Evolutionary conservation across 2,329 filamentous ascomycete genomes (phyloP), one percentile per base, ranked within the genome.

Genomic region (Calonectria hongkongensis): DNA sequence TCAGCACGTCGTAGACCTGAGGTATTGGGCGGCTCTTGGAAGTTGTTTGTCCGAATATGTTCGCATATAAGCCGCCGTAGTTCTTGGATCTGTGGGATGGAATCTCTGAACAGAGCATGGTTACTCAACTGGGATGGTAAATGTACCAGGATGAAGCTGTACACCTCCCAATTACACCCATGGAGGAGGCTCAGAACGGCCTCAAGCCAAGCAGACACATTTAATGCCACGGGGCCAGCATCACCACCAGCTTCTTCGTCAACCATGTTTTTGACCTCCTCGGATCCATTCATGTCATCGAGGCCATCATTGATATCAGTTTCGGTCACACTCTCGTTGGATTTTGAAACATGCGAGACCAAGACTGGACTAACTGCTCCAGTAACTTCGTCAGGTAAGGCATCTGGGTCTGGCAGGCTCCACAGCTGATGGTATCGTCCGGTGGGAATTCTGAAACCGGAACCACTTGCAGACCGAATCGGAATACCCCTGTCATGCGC

Each of bases 121-220:
- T 99, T 99, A 82, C 93, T 94, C 27, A 99, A 88, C 79, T 98
- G 96, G 33, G 94, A 93, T 1, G 95, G 94, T 12, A 98, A 86
- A 82, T 98, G 94, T 7, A 95, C 94, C 36, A 99, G 87, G 21
- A 96, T 90, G 81, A 96, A 98, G 83, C 95, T 96, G 86, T 98
- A 98, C 1, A 98, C 87, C 81, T 98, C 95, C 96, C 96, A 98
- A 74, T 97, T 93, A 60, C 91, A 90, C 48, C 93, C 94, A 68
- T 92, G 89, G 51, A 98, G 85, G n/a, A 97, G 86, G n/a, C 88
- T 88, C 30, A 95, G 90, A 45, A 97, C 88, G 13, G 92, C 89
- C 74, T 96, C 94, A n/a, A 98, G 88, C 94, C 95, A 98, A 48
- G 88, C 84, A 16, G 89, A 88, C 58, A 93, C 88, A 67, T 91